These are phyloP conservation scores for Didymella sp. DNA, from an alignment of 2,329 filamentous ascomycete species.

Conservation along the genomic window DNA sequence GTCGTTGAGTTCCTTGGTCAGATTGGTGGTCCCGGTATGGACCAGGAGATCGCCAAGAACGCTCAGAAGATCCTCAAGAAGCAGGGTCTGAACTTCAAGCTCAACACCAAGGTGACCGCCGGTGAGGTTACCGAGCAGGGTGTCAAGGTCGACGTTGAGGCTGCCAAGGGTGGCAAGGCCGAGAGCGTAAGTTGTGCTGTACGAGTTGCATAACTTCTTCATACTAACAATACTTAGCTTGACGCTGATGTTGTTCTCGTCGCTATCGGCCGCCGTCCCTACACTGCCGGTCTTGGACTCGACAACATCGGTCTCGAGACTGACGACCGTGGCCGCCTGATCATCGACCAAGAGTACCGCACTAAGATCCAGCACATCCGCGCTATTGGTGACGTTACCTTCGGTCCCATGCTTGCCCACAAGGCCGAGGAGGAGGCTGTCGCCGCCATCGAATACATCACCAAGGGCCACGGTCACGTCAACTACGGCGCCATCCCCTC, in stretches of 20 bases:
- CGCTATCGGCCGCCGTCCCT: slow-evolving; percentile 93
- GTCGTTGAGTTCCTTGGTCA: slow-evolving; percentile 96
- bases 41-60: slow-evolving; percentile 87
- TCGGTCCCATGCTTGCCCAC: slow-evolving; percentile 98
- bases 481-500: slow-evolving; percentile 98
- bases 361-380: slow-evolving; percentile 98
- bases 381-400: slow-evolving; percentile 93
- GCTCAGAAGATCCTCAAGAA: slow-evolving; percentile 92
- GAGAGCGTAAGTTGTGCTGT: slow-evolving; percentile 71
- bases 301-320: slow-evolving; percentile 93
- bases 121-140: slow-evolving; percentile 81
- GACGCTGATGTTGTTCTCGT: slow-evolving; percentile 96
- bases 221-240: slow-evolving; percentile 63
- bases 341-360: slow-evolving; percentile 98
- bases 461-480: slow-evolving; percentile 96
- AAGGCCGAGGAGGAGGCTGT: slow-evolving; percentile 99
- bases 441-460: slow-evolving; percentile 94
- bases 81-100: slow-evolving; percentile 98
- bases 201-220: neutral
- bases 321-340: slow-evolving; percentile 90
- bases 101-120: slow-evolving; percentile 90
- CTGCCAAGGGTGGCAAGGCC: slow-evolving; percentile 94
- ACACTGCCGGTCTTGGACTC: slow-evolving; percentile 87
- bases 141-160: slow-evolving; percentile 84
- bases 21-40: slow-evolving; percentile 98